Base-by-base conservation (phyloP, 1,284 basidiomycete species). In the Puccinia polysora region DNA sequence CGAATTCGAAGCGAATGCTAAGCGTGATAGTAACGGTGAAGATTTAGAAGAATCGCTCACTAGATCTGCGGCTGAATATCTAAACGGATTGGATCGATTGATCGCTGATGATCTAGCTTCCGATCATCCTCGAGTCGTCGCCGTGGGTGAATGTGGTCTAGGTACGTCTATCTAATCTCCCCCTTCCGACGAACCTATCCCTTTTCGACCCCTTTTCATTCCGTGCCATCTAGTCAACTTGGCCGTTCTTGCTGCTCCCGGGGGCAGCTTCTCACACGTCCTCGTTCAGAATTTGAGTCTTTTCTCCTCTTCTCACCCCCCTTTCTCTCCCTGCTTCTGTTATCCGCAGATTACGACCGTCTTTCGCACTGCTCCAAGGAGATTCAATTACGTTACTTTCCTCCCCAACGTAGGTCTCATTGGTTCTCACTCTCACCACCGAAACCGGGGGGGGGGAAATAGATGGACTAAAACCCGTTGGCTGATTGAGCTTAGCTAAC, bases 131-230 rank as follows among this genome's bases (percentile, higher is more conserved):
- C 82, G 86, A 62, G 85, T 86, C 18, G 86, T 91, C 7, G 89
- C 89, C 0, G 81, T 94, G 1, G 91, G 91, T 18, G 91, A 94
- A 81, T 90, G 91, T 75, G 91, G 91, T 10, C 81, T 94, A 43
- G 89, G 89, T 89, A 75, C 50, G 82, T 36, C n/a, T 2, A 7
- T 36, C 6, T 49, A 53, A 32, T 28, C 75, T 62, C 50, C 49
- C 60, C 53, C 47, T 55, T n/a, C n/a, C n/a, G n/a, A n/a, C n/a
- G n/a, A n/a, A n/a, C n/a, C n/a, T n/a, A n/a, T n/a, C n/a, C n/a
- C n/a, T n/a, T n/a, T n/a, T n/a, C n/a, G n/a, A n/a, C n/a, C n/a
- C n/a, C n/a, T n/a, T n/a, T n/a, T n/a, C n/a, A n/a, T n/a, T n/a
- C n/a, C n/a, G n/a, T n/a, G n/a, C n/a, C n/a, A n/a, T n/a, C n/a